Percentiles rank a stretch among this genome's conserved stretches.
Evolutionary conservation across 2,329 filamentous ascomycete species (phyloP).

Genomic region (Chalaropsis ovoidea): DNA sequence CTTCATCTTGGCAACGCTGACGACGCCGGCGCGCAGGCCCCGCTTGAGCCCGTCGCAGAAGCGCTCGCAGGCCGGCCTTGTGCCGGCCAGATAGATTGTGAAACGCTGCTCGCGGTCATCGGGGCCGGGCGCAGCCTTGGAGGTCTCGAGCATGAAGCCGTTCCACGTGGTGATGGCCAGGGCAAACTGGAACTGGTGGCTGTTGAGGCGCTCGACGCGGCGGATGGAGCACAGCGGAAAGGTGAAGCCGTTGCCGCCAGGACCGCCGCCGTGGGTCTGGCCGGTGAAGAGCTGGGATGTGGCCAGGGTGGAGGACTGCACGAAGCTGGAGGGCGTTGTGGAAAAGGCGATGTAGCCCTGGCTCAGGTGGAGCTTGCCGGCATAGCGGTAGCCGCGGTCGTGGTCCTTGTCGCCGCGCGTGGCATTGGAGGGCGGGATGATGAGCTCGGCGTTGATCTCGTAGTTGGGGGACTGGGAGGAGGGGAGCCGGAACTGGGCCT

Average conservation of each 20-base stretch:
- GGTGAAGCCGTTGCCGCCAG: conserved; percentile 90
- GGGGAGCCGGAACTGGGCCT: conserved; percentile 90
- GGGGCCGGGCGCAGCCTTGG: conserved; percentile 34
- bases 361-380: conserved; percentile 84
- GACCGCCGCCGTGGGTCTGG: conserved; percentile 84
- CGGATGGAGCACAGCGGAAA: conserved; percentile 85
- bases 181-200: conserved; percentile 84
- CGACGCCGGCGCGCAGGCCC: conserved; percentile 75
- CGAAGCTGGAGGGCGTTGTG: conserved; percentile 79
- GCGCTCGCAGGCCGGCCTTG: conserved; percentile 77
- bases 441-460: conserved; percentile 93
- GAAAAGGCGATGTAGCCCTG: conserved; percentile 96
- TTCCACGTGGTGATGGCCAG: conserved; percentile 96
- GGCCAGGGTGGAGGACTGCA: conserved; percentile 65
- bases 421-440: conserved; percentile 63
- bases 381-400: conserved; percentile 74
- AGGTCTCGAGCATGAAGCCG: conserved; percentile 48
- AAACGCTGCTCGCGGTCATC: conserved; percentile 62
- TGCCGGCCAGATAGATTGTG: conserved; percentile 82
- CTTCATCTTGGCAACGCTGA: conserved; percentile 75
- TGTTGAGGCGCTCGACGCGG: conserved; percentile 84
- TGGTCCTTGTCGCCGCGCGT: conserved; percentile 57
- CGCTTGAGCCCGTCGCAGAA: conserved; percentile 96
- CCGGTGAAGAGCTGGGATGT: conserved; percentile 80
- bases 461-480: conserved; percentile 85